Evolutionary conservation across 2,329 filamentous ascomycete species (phyloP), one percentile per base, ranked within the genome.

Genomic region (Gliomastix tumulicola): DNA sequence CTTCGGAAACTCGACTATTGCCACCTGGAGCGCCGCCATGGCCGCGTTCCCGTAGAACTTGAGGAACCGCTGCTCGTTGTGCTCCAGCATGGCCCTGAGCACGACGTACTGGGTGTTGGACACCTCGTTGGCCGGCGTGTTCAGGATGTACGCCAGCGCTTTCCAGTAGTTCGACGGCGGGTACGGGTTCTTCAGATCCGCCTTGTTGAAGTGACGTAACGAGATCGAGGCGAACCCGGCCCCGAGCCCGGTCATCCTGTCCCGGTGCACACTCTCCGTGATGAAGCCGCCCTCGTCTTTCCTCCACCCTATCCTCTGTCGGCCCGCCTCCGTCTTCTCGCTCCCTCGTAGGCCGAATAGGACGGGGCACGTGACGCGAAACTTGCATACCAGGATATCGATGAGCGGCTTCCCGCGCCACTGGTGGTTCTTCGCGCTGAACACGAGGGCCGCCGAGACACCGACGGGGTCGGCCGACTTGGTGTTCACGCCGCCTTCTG

Each of bases 351-450:
- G 77, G 15, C 90, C 90, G 55, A 94, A 97, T 1, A 98, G 67
- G 2, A 88, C 81, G 0, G 92, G 90, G 49, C 88, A 94, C 4
- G 77, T 70, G 13, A 84, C 69, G 41, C 88, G 79, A 50, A 86
- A 84, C 58, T 97, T 96, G 37, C 89, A 69, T 50, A 94, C 82
- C 21, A 97, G 69, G 41, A 97, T 85, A 53, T 94, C 86, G 36
- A 88, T 81, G 40, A 94, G 68, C 2, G 81, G 73, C 33, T 73
- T 61, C 8, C 78, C 82, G 35, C 80, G 73, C 70, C 79, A 84
- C 37, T 74, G 66, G 51, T 86, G 84, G 13, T 76, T 69, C 15
- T 76, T 69, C 36, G 74, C 69, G 2, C 84, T 82, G 54, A 94
- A 90, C 21, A 94, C 72, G 44, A 81, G 77, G 7, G 82, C 83